These are phyloP conservation scores for Jamesozyma jinghongensis DNA, from an alignment of 805 yeast species.

Conservation along the genomic window DNA sequence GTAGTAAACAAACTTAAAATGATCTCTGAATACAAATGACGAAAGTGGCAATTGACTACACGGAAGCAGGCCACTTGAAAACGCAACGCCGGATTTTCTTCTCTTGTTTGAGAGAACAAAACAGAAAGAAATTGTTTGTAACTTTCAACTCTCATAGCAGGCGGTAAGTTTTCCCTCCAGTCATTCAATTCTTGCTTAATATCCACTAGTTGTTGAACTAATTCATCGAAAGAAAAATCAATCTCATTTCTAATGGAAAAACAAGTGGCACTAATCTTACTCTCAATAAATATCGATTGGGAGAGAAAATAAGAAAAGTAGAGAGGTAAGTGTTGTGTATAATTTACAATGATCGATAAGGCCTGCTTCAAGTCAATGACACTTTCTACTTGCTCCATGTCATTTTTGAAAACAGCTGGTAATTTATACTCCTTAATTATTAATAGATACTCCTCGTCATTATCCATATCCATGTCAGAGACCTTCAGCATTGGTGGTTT, in stretches of 20 bases:
- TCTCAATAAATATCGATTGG: conserved; percentile 13
- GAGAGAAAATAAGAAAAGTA: conserved; percentile 17
- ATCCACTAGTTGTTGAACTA: conserved; percentile 12
- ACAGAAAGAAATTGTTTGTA: conserved; percentile 18
- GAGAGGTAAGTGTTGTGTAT: conserved; percentile 15
- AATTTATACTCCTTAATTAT: conserved; percentile 11
- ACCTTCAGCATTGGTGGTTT: conserved; percentile 18
- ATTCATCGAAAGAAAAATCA: conserved; percentile 17
- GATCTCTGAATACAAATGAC: conserved; percentile 13
- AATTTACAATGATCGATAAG: conserved; percentile 11
- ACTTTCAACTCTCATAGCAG: conserved; percentile 14
- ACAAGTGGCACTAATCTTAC: conserved; percentile 12
- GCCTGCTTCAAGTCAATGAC: conserved; percentile 11
- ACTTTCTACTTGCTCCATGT: conserved; percentile 8
- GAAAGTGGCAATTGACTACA: conserved; percentile 19
- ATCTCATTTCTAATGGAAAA: conserved; percentile 15
- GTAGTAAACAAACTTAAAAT: conserved; percentile 15
- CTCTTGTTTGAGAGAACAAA: conserved; percentile 11
- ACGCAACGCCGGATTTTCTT: conserved; percentile 13
- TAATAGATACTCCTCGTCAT: conserved; percentile 17
- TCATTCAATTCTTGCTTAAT: conserved; percentile 12
- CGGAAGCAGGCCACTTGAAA: conserved; percentile 17
- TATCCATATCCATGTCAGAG: conserved; percentile 16
- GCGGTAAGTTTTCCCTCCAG: conserved; percentile 20
- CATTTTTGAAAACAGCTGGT: conserved; percentile 4